Conservation (phyloP, 345 rosid genomes). For the Durio zibethinus region DNA sequence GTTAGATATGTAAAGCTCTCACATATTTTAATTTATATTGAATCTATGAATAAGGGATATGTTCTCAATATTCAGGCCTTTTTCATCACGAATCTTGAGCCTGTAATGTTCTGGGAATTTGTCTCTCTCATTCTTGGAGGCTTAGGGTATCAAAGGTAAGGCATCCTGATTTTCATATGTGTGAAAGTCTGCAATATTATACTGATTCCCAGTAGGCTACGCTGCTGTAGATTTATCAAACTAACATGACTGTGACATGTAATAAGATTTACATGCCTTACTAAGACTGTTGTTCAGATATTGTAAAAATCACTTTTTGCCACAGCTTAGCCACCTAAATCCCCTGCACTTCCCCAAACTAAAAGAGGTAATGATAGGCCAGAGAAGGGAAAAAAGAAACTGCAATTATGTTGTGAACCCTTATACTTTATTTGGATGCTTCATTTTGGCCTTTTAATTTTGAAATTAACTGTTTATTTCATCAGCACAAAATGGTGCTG, state of each 20-base stretch:
- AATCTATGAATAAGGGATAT: not conserved
- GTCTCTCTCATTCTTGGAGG: conserved; percentile 61
- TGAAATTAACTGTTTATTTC: not conserved
- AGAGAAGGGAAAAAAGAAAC: not conserved
- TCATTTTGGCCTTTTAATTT: not conserved
- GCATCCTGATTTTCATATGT: conserved; percentile 6
- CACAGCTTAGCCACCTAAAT: not conserved
- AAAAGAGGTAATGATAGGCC: not conserved
- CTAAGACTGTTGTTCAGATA: not conserved
- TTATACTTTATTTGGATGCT: not conserved
- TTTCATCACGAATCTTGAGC: conserved; percentile 82
- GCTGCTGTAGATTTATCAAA: not conserved
- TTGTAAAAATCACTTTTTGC: not conserved
- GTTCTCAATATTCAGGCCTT: conserved; percentile 63
- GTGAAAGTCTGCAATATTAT: not conserved
- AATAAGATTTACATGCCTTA: not conserved
- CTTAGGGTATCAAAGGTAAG: conserved; percentile 82
- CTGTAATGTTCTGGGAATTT: conserved; percentile 75
- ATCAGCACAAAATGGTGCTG: not conserved
- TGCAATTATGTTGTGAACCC: not conserved
- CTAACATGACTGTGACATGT: not conserved
- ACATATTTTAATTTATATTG: not conserved
- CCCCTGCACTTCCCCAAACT: not conserved
- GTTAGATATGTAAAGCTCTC: not conserved
- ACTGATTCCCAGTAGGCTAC: not conserved